phyloP scores from a whole-genome alignment of 805 yeast genomes.

The Wickerhamiella sergipiensis region DNA sequence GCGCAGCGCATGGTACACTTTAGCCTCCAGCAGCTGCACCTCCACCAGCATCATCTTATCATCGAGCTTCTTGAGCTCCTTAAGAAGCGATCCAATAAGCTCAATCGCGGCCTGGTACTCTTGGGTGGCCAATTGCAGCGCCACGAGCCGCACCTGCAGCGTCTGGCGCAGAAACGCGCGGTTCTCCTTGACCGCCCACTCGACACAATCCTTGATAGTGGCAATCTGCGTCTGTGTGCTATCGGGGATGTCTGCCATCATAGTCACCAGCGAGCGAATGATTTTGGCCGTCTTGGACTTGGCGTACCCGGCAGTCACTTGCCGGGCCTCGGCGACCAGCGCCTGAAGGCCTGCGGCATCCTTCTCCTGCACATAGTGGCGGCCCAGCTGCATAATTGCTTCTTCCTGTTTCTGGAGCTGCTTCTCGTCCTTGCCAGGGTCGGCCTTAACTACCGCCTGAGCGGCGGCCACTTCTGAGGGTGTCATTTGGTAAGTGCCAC shows the following conservation, averaged over 20 bases:
- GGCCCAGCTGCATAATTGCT: slow-evolving; percentile 65
- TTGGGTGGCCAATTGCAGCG: slow-evolving; percentile 53
- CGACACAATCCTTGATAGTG: slow-evolving; percentile 65
- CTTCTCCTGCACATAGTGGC: slow-evolving; percentile 40
- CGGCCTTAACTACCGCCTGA: slow-evolving; percentile 12
- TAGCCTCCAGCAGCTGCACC: slow-evolving; percentile 82
- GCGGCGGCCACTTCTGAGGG: neutral
- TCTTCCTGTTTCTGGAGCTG: slow-evolving; percentile 44
- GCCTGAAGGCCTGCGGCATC: slow-evolving; percentile 39
- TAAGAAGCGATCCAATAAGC: slow-evolving; percentile 56
- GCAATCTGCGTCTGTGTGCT: slow-evolving; percentile 53
- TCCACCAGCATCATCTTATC: slow-evolving; percentile 93
- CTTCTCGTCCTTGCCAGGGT: slow-evolving; percentile 26
- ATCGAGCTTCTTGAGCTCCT: slow-evolving; percentile 84
- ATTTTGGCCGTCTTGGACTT: slow-evolving; percentile 93
- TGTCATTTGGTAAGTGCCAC: neutral
- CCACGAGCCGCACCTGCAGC: slow-evolving; percentile 69
- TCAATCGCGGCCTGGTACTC: slow-evolving; percentile 56
- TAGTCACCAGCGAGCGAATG: slow-evolving; percentile 66
- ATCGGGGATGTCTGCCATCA: slow-evolving; percentile 48
- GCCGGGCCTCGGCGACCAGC: slow-evolving; percentile 56
- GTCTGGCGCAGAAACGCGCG: slow-evolving; percentile 82
- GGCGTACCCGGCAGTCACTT: slow-evolving; percentile 64
- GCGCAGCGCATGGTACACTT: slow-evolving; percentile 80
- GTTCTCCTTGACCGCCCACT: slow-evolving; percentile 74